phyloP scores from a whole-genome alignment of 208 protist genomes.

The Phytomonas francai region DNA sequence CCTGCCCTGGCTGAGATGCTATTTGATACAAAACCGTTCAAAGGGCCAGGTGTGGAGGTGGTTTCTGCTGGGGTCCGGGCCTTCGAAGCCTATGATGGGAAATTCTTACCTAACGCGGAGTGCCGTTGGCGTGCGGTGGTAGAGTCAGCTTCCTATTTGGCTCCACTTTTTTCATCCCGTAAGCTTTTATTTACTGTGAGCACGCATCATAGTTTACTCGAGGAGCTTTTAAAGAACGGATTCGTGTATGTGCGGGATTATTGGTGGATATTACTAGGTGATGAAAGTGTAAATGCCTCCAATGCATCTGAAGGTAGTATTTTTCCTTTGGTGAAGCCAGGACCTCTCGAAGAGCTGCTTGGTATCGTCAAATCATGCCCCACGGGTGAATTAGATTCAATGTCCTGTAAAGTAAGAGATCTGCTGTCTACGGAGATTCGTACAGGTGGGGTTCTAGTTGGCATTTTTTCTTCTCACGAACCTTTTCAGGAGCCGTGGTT shows the following conservation, averaged over 20 bases:
- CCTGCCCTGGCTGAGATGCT: constrained; percentile 53
- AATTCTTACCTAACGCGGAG: constrained; percentile 45
- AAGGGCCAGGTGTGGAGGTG: constrained; percentile 87
- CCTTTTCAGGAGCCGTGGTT: constrained; percentile 34
- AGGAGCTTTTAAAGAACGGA: constrained; percentile 59
- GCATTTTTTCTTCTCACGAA: constrained; percentile 15
- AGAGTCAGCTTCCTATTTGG: constrained; percentile 71
- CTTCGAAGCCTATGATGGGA: constrained; percentile 81
- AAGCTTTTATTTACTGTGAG: constrained; percentile 43
- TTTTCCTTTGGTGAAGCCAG: constrained; percentile 26
- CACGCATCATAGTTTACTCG: constrained; percentile 33
- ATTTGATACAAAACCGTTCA: constrained; percentile 70
- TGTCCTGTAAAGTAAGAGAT: constrained; percentile 9
- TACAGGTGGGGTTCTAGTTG: constrained; percentile 60
- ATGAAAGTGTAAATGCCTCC: constrained; percentile 15
- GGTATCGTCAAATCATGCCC: background rate
- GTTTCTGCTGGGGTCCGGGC: constrained; percentile 71
- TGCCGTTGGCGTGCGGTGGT: constrained; percentile 85
- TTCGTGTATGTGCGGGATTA: constrained; percentile 63
- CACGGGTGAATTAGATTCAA: background rate
- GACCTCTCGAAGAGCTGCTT: background rate
- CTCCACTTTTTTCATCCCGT: constrained; percentile 35
- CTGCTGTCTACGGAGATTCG: constrained; percentile 34
- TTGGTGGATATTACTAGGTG: constrained; percentile 51
- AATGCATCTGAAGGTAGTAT: constrained; percentile 10